Percentiles rank a stretch among this genome's conserved stretches.
These are phyloP conservation scores for Rhododendron vialii DNA, from an alignment of 148 eudicot genomes.

Conservation along the genomic window DNA sequence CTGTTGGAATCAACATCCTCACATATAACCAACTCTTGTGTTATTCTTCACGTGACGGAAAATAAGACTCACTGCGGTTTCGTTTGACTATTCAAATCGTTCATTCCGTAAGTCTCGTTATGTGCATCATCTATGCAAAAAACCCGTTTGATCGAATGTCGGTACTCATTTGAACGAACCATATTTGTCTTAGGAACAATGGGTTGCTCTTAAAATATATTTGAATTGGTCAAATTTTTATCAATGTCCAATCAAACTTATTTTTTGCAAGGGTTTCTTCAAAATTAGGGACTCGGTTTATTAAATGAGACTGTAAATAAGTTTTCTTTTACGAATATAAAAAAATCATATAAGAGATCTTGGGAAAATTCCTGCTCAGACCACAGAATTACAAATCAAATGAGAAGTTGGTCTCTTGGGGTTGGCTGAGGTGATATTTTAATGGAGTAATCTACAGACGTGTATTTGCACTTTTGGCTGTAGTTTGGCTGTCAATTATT, in stretches of 20 bases:
- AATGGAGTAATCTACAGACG: background rate
- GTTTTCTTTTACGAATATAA: background rate
- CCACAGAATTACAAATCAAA: background rate
- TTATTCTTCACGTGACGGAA: background rate
- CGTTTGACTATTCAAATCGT: background rate
- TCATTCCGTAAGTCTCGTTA: background rate
- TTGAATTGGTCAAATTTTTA: background rate
- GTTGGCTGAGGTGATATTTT: background rate
- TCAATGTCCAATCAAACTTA: background rate
- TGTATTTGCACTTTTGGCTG: background rate
- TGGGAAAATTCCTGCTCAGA: background rate
- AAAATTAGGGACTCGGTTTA: background rate
- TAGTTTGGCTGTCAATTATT: conserved; percentile 26
- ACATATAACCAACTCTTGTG: background rate
- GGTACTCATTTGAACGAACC: background rate
- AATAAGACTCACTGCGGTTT: background rate
- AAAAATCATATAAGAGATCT: background rate
- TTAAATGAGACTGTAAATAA: background rate
- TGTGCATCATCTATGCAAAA: background rate
- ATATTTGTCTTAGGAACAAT: background rate
- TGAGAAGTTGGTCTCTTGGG: background rate
- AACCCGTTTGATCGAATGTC: background rate
- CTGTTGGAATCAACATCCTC: background rate
- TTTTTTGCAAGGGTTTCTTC: background rate
- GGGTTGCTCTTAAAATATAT: background rate